Percentiles rank a stretch among this genome's conserved stretches.
Evolutionary conservation across 2,329 filamentous ascomycete genomes (phyloP).

Genomic region (Shiraia sp.): DNA sequence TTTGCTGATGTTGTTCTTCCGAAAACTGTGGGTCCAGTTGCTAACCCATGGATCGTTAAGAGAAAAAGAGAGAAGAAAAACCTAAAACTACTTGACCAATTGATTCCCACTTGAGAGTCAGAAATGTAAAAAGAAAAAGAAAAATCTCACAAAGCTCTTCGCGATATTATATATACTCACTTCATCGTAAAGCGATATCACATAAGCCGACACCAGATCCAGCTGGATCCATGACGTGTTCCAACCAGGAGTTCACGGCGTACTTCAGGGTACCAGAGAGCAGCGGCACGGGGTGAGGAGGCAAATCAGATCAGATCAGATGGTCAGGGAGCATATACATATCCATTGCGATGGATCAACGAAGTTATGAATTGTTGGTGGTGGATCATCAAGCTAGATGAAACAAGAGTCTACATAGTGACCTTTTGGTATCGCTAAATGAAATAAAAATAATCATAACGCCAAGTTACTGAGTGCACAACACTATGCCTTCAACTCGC

Average conservation of each 20-base stretch:
- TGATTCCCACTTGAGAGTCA: conserved; percentile 23
- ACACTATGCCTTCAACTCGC: conserved; percentile 28
- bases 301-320: background rate
- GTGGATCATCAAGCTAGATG: conserved; percentile 14
- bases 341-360: too few relatives aligned
- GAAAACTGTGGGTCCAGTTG: conserved; percentile 6
- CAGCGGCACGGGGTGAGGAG: conserved; percentile 2
- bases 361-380: too few relatives aligned
- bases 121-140: background rate
- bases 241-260: too few relatives aligned
- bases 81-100: conserved; percentile 30
- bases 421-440: conserved; percentile 32
- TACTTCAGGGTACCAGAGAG: too few relatives aligned
- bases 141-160: background rate
- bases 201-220: too few relatives aligned
- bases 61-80: conserved; percentile 22
- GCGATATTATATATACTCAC: too few relatives aligned
- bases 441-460: background rate
- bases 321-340: background rate
- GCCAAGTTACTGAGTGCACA: background rate
- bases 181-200: too few relatives aligned
- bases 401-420: conserved; percentile 13
- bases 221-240: too few relatives aligned
- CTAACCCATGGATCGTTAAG: conserved; percentile 1
- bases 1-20: conserved; percentile 37